Conservation (phyloP, 2,329 filamentous ascomycete genomes). For the Fusarium humuli region DNA sequence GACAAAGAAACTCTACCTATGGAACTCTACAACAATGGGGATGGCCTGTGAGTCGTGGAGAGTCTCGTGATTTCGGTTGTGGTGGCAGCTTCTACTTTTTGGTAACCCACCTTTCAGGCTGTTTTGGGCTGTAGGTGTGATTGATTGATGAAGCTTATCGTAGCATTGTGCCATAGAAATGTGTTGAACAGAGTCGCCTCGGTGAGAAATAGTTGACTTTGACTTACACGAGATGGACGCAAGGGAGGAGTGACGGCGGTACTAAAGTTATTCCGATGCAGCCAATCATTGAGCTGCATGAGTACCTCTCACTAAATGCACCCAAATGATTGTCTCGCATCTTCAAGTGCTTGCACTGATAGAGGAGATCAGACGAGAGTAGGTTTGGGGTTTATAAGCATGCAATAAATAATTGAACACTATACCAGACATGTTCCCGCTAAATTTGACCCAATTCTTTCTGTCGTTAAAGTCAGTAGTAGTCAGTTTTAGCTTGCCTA, state of each 20-base stretch:
- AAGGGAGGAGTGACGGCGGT: slow-evolving; percentile 9
- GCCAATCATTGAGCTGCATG: slow-evolving; percentile 12
- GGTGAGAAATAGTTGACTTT: slow-evolving; percentile 36
- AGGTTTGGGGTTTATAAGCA: neutral
- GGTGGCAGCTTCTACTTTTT: slow-evolving; percentile 10
- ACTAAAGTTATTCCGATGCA: slow-evolving; percentile 33
- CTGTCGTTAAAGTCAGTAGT: neutral
- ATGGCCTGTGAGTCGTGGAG: slow-evolving; percentile 17
- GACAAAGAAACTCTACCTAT: slow-evolving; percentile 7
- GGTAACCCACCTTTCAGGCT: slow-evolving; percentile 20
- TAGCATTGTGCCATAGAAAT: slow-evolving; percentile 25
- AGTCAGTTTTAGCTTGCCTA: slow-evolving; percentile 3
- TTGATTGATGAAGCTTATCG: slow-evolving; percentile 22
- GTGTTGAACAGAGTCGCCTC: slow-evolving; percentile 35
- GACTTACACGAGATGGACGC: slow-evolving; percentile 31
- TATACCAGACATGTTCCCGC: neutral
- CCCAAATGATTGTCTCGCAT: neutral
- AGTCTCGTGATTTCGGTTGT: slow-evolving; percentile 29
- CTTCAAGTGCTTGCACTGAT: neutral
- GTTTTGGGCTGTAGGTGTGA: slow-evolving; percentile 8
- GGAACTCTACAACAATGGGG: slow-evolving; percentile 1
- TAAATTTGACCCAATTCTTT: neutral
- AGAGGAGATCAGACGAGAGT: neutral
- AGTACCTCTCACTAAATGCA: neutral
- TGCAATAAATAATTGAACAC: neutral